Conservation (phyloP, 202 grass and related monocot genomes). For the Panicum virgatum region DNA sequence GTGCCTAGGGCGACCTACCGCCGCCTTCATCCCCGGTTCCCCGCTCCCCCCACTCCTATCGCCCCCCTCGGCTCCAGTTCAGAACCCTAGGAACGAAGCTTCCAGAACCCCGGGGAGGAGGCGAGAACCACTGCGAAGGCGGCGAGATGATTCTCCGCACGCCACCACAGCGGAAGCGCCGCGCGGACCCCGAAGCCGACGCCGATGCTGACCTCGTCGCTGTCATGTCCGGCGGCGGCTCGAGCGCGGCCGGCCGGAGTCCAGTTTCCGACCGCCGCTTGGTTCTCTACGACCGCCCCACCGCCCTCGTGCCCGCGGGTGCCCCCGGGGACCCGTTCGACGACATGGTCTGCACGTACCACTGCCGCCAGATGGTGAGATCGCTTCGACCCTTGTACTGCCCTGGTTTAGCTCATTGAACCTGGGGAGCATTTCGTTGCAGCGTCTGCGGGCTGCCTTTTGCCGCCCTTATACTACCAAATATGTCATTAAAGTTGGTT, state of each 20-base stretch:
- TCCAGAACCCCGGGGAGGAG: slow-evolving; percentile 23
- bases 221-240: neutral
- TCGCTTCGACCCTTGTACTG: neutral
- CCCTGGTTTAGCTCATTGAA: neutral
- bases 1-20: too few relatives aligned
- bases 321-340: slow-evolving; percentile 42
- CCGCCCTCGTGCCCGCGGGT: slow-evolving; percentile 42
- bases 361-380: slow-evolving; percentile 99
- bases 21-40: neutral
- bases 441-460: neutral
- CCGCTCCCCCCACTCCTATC: neutral
- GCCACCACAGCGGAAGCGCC: slow-evolving; percentile 70
- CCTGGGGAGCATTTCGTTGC: slow-evolving; percentile 1
- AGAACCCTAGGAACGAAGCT: slow-evolving; percentile 50
- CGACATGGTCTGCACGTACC: slow-evolving; percentile 89
- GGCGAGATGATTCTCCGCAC: slow-evolving; percentile 77
- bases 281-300: slow-evolving; percentile 61
- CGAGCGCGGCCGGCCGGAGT: slow-evolving; percentile 34
- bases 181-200: slow-evolving; percentile 33
- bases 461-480: neutral
- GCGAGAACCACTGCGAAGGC: neutral
- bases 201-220: slow-evolving; percentile 34
- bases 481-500: neutral
- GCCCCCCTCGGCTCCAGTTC: neutral
- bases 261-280: slow-evolving; percentile 84